These are phyloP conservation scores for Candida methanosorbosa DNA, from an alignment of 805 yeast genomes.

Conservation along the genomic window DNA sequence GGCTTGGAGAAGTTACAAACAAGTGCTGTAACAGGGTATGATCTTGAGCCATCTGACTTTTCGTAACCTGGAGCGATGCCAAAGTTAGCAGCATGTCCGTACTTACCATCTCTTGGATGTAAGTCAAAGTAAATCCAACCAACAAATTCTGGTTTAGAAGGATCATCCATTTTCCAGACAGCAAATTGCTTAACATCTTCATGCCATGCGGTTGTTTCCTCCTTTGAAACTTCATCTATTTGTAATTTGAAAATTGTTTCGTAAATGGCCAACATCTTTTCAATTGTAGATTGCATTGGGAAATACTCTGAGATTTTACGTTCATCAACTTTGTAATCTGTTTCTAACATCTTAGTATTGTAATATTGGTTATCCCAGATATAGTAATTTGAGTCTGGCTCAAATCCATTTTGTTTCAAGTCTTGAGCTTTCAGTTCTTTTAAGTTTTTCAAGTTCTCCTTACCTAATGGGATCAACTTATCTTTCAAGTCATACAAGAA, in stretches of 20 bases:
- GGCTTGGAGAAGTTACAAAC: conserved; percentile 84
- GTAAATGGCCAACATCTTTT: conserved; percentile 62
- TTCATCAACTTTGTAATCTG: conserved; percentile 63
- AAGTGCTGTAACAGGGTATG: conserved; percentile 64
- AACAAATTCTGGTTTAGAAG: conserved; percentile 44
- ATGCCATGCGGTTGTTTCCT: conserved; percentile 55
- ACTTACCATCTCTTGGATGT: conserved; percentile 82
- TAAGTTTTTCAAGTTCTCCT: conserved; percentile 41
- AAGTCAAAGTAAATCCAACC: conserved; percentile 78
- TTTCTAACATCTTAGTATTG: conserved; percentile 56
- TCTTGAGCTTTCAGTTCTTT: conserved; percentile 46
- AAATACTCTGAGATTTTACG: conserved; percentile 68
- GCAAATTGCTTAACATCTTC: conserved; percentile 67
- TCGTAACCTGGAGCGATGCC: conserved; percentile 53
- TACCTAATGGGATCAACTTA: conserved; percentile 54
- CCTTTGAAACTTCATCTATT: conserved; percentile 42
- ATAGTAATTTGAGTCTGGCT: conserved; percentile 34
- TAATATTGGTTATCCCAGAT: conserved; percentile 73
- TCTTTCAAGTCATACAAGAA: conserved; percentile 55
- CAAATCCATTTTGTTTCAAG: conserved; percentile 33
- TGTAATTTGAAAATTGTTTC: conserved; percentile 62
- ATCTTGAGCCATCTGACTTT: conserved; percentile 38
- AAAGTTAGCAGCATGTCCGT: conserved; percentile 85
- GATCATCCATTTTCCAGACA: conserved; percentile 55
- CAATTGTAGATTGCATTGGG: conserved; percentile 61